Evolutionary conservation across 805 yeast genomes (phyloP).

Genomic region (Citeromyces nyonsensis): DNA sequence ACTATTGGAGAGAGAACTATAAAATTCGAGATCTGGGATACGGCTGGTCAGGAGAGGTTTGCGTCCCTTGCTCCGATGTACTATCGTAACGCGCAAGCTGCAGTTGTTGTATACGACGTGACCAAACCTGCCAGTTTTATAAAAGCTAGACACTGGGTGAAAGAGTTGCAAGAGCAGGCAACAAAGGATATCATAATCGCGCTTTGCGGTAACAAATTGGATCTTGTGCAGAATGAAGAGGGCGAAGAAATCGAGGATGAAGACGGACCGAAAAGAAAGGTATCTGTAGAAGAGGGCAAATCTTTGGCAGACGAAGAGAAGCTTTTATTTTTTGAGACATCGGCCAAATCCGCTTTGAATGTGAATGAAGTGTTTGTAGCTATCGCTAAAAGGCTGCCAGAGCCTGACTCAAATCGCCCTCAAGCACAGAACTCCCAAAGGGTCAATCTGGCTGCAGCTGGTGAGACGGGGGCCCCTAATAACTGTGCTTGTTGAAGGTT

Average conservation of each 20-base stretch:
- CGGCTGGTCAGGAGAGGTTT: constrained; percentile 96
- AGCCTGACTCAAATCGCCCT: too few species aligned
- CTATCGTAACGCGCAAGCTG: constrained; percentile 94
- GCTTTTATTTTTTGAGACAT: constrained; percentile 80
- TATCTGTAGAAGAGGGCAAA: constrained; percentile 75
- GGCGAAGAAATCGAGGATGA: constrained; percentile 23
- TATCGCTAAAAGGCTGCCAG: constrained; percentile 78
- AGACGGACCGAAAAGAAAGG: constrained; percentile 51
- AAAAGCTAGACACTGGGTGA: constrained; percentile 97
- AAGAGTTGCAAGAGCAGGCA: constrained; percentile 91
- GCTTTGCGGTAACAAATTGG: constrained; percentile 85
- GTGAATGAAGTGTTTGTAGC: constrained; percentile 86
- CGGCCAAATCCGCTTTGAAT: constrained; percentile 82
- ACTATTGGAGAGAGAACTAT: constrained; percentile 74
- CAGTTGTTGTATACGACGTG: constrained; percentile 87
- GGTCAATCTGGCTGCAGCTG: too few species aligned
- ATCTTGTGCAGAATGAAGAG: constrained; percentile 38
- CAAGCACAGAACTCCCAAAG: too few species aligned
- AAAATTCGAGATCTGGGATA: constrained; percentile 91
- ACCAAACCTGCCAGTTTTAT: constrained; percentile 91
- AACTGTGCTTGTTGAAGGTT: too few species aligned
- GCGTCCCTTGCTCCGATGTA: constrained; percentile 95
- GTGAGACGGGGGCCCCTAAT: too few species aligned
- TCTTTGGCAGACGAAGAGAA: constrained; percentile 85
- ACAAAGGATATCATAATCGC: constrained; percentile 87